These are phyloP conservation scores for Kalanchoe fedtschenkoi DNA, from an alignment of 164 flowering plant species.

Conservation along the genomic window DNA sequence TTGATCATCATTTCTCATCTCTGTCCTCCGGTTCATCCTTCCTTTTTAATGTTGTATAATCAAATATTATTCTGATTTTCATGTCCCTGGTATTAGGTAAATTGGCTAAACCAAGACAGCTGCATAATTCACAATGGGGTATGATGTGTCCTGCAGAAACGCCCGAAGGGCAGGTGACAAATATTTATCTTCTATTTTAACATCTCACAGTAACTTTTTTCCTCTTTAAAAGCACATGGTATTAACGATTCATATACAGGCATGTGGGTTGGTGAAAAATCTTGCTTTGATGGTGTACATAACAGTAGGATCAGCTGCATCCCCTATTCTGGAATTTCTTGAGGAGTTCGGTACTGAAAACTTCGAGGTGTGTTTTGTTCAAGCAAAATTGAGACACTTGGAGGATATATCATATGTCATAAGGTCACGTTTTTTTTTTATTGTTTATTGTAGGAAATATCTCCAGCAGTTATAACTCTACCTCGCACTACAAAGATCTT, in stretches of 20 bases:
- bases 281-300: constrained; percentile 97
- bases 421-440: background rate
- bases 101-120: constrained; percentile 93
- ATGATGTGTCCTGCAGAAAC: constrained; percentile 99
- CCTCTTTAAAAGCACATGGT: background rate
- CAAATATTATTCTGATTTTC: background rate
- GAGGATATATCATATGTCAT: constrained; percentile 1
- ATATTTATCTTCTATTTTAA: background rate
- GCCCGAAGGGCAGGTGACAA: constrained; percentile 87
- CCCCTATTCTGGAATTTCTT: constrained; percentile 83
- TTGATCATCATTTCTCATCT: no score
- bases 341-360: constrained; percentile 97
- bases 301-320: constrained; percentile 95
- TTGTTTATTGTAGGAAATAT: constrained; percentile 60
- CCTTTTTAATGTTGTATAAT: background rate
- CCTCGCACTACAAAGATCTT: constrained; percentile 92
- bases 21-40: background rate
- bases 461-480: constrained; percentile 93
- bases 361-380: constrained; percentile 50
- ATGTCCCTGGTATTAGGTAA: constrained; percentile 41
- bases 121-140: constrained; percentile 99
- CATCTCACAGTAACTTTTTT: background rate
- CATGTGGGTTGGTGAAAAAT: constrained; percentile 95
- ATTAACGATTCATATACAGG: constrained; percentile 28
- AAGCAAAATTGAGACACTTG: background rate